These are phyloP conservation scores for Xylaria flabelliformis DNA, from an alignment of 495 filamentous ascomycete genomes.

Conservation along the genomic window DNA sequence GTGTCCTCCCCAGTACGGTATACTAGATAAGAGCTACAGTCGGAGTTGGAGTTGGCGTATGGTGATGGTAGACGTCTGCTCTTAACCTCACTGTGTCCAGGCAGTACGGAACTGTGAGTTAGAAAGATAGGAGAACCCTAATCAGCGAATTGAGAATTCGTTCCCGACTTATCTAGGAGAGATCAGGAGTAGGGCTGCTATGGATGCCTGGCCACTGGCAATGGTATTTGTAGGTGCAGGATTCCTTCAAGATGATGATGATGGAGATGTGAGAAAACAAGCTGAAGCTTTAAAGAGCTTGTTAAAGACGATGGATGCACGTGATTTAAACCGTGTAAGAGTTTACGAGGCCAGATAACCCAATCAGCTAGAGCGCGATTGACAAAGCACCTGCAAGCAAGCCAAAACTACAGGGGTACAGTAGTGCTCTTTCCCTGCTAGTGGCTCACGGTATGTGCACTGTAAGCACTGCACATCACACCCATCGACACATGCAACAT, in stretches of 20 bases:
- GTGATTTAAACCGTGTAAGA: slow-evolving; percentile 12
- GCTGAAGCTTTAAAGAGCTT: neutral
- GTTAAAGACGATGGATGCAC: slow-evolving; percentile 25
- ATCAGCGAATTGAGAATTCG: neutral
- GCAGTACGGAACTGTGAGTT: neutral
- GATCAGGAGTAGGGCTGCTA: neutral
- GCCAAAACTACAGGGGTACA: neutral
- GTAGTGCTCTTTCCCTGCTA: neutral
- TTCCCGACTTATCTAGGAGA: neutral
- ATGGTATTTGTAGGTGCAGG: neutral
- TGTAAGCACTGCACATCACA: slow-evolving; percentile 14
- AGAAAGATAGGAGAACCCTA: neutral
- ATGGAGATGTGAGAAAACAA: neutral
- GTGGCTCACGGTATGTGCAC: neutral
- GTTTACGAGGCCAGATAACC: slow-evolving; percentile 16
- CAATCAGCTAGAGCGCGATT: neutral
- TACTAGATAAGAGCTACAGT: slow-evolving; percentile 14
- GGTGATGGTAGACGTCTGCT: slow-evolving; percentile 6
- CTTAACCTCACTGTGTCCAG: neutral
- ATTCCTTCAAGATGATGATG: slow-evolving; percentile 2
- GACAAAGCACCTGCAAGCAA: neutral
- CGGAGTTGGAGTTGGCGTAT: slow-evolving; percentile 10
- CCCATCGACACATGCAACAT: slow-evolving; percentile 11
- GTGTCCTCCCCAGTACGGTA: slow-evolving; percentile 12
- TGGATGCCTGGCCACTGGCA: neutral